Evolutionary conservation across 225 moss, liverwort and hornwort species (phyloP).

Genomic region (Neckera pumila): DNA sequence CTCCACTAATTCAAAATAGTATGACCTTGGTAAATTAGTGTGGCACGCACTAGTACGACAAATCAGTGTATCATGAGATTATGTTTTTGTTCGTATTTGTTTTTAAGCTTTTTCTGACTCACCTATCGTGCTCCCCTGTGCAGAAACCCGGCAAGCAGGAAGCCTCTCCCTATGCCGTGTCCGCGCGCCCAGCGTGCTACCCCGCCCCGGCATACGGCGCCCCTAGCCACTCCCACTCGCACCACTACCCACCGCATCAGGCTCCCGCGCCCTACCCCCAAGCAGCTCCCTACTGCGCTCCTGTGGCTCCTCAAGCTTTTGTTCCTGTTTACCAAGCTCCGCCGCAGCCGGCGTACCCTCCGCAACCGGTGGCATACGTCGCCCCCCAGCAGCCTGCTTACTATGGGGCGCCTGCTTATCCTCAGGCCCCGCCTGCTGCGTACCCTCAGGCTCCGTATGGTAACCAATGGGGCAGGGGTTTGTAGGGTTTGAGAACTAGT

Average conservation of each 20-base stretch:
- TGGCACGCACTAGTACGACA: accelerated
- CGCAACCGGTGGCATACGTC: conserved; percentile 12
- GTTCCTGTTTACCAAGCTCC: conserved; percentile 9
- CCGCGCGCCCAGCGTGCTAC: neutral
- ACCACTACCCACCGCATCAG: neutral
- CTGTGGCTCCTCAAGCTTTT: neutral
- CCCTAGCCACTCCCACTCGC: neutral
- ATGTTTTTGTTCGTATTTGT: neutral
- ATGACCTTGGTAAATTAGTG: neutral
- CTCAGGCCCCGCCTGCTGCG: neutral
- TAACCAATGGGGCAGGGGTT: neutral
- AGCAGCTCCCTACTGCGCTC: neutral
- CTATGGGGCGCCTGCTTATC: conserved; percentile 2
- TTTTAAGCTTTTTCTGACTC: neutral
- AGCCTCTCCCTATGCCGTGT: neutral
- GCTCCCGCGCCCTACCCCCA: neutral
- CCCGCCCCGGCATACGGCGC: neutral
- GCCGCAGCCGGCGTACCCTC: conserved; percentile 1
- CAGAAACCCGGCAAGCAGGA: conserved; percentile 27
- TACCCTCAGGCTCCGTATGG: conserved; percentile 5
- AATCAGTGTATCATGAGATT: neutral
- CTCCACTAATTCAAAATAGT: neutral
- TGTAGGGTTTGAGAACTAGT: neutral
- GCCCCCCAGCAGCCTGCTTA: conserved; percentile 11
- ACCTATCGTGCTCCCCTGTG: neutral